Evolutionary conservation across 352 stramenopile genomes (phyloP), one percentile per base, ranked within the genome.

Genomic region (Phytophthora aleatoria): DNA sequence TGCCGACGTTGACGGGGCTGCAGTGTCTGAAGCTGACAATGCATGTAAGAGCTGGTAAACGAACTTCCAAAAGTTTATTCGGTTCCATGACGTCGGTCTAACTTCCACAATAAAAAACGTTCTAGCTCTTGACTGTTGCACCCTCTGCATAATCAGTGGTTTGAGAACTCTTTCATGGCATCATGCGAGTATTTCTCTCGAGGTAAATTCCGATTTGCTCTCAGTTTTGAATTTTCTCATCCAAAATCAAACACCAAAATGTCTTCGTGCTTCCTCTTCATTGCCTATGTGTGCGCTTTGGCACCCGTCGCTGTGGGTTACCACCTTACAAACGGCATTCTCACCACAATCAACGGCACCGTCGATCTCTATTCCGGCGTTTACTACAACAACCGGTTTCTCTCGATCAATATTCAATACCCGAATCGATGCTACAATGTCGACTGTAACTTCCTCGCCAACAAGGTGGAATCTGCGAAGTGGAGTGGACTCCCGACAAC

Each of bases 401-500:
- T 73, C 16, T 50, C 47, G 1, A 38, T 73, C 42, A 69, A 73
- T 24, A 35, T 73, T 16, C 12, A 15, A 3, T 65, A 50, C 38
- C 65, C 65, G 6, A 69, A 73, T 50, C 33, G 65, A 36, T 73
- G 65, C 43, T 73, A 65, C 49, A 57, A 73, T 30, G 31, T 69
- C 13, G 53, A 64, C 49, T 73, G 65, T 36, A 53, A 8, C 7
- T 41, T 36, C 5, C 60, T 73, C 9, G 52, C 60, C 30, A 45
- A 73, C 53, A 73, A 69, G 15, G 30, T 73, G 2, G 36, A 41
- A 28, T 73, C 59, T 35, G 65, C 53, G 28, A 65, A 52, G 50
- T 73, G 65, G 65, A 26, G 24, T 2, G 55, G 31, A 1, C 48
- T 73, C 15, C 65, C 60, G 13, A 61, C 53, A 5, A 69, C 59